Evolutionary conservation across 2,329 filamentous ascomycete species (phyloP).

Genomic region (Hysterium pulicare): DNA sequence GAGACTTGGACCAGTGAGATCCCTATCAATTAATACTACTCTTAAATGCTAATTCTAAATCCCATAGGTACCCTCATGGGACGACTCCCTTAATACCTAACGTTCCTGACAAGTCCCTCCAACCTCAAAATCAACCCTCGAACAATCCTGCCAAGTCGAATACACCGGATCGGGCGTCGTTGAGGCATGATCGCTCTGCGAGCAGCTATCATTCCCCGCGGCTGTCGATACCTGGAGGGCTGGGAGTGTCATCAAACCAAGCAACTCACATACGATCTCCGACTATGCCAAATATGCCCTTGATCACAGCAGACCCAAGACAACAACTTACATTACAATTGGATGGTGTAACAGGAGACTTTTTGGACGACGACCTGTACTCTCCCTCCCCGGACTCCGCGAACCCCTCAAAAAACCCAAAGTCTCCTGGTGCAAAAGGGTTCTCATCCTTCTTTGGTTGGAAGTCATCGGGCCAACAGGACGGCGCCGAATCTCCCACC

Average conservation of each 20-base stretch:
- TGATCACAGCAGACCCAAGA: conserved; percentile 25
- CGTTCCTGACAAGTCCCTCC: conserved; percentile 21
- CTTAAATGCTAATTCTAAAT: conserved; percentile 8
- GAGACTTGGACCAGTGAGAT: conserved; percentile 39
- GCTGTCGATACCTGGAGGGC: conserved; percentile 23
- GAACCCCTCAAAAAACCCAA: conserved; percentile 34
- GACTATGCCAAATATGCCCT: conserved; percentile 38
- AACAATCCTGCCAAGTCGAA: conserved; percentile 8
- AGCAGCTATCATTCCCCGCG: conserved; percentile 31
- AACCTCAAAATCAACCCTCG: conserved; percentile 9
- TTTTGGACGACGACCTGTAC: conserved; percentile 34
- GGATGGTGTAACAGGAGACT: conserved; percentile 36
- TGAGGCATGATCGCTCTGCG: conserved; percentile 35
- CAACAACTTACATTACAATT: conserved; percentile 33
- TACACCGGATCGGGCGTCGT: conserved; percentile 11
- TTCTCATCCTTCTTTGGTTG: conserved; percentile 67
- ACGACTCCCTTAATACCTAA: conserved; percentile 24
- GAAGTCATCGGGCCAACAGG: conserved; percentile 57
- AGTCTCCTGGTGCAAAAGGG: conserved; percentile 49
- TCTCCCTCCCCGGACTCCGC: conserved; percentile 23
- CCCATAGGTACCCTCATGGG: conserved; percentile 34
- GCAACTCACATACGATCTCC: conserved; percentile 29
- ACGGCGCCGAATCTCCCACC: conserved; percentile 55
- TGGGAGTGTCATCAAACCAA: conserved; percentile 18
- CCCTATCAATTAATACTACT: conserved; percentile 11